Conservation (phyloP, 1,284 basidiomycete genomes). For the Irpex lacteus region DNA sequence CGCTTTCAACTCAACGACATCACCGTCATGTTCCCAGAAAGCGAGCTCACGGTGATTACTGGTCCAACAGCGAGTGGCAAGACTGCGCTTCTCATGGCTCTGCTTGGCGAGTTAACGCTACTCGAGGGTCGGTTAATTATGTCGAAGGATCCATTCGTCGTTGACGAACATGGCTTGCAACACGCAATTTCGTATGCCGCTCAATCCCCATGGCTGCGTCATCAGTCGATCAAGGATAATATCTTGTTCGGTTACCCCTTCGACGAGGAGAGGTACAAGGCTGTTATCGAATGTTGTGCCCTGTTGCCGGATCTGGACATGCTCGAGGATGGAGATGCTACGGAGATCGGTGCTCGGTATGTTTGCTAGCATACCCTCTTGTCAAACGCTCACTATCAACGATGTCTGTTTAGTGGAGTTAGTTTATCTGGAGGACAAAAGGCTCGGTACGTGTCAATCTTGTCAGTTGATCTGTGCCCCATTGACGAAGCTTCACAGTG, state of each 20-base stretch:
- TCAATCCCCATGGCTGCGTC: conserved; percentile 83
- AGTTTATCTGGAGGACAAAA: conserved; percentile 67
- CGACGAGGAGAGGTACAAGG: conserved; percentile 64
- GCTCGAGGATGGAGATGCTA: conserved; percentile 40
- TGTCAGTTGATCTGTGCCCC: neutral
- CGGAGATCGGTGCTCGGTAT: conserved; percentile 35
- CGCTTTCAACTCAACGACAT: conserved; percentile 68
- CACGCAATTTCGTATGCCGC: conserved; percentile 82
- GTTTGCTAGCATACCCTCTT: conserved; percentile 4
- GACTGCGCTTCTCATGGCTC: conserved; percentile 68
- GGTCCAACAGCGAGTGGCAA: conserved; percentile 82
- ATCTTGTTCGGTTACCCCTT: conserved; percentile 68
- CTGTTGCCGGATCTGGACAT: conserved; percentile 60
- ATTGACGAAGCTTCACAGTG: conserved; percentile 19
- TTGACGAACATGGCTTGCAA: conserved; percentile 63
- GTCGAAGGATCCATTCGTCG: conserved; percentile 56
- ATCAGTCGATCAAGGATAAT: conserved; percentile 68
- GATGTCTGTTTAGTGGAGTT: conserved; percentile 37
- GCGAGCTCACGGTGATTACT: conserved; percentile 61
- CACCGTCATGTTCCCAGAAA: conserved; percentile 66
- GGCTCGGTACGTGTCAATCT: conserved; percentile 39
- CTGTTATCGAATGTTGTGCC: conserved; percentile 70
- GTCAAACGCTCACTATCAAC: neutral
- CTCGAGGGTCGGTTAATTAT: conserved; percentile 53
- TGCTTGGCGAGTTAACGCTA: conserved; percentile 64